Evolutionary conservation across 1,139 yeast species (phyloP).

Genomic region (Williopsis jadinii): DNA sequence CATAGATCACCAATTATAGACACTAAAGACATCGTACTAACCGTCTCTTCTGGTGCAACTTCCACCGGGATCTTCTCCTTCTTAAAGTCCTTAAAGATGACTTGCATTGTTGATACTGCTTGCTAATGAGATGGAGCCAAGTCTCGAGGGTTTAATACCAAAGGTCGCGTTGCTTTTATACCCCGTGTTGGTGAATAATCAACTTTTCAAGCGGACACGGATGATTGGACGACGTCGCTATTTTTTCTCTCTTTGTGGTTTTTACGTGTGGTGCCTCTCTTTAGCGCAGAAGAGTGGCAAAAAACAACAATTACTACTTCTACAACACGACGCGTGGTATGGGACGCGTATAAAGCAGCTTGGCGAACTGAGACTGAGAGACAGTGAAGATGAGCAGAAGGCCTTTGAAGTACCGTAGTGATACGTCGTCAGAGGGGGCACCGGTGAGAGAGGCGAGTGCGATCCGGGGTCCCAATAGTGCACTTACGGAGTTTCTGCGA

Average conservation of each 20-base stretch:
- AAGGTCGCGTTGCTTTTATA: no score
- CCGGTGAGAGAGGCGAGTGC: slow-evolving; percentile 28
- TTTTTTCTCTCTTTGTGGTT: no score
- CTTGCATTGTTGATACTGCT: slow-evolving; percentile 48
- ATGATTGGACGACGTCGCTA: no score
- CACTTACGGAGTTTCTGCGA: slow-evolving; percentile 66
- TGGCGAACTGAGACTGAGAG: background rate
- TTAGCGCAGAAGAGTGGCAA: no score
- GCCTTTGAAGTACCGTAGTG: slow-evolving; percentile 17
- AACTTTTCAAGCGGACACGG: no score
- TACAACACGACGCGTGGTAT: background rate
- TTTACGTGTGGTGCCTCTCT: no score
- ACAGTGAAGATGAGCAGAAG: slow-evolving; percentile 20
- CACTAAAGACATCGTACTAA: slow-evolving; percentile 28
- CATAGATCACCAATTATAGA: background rate
- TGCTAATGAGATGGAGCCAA: no score
- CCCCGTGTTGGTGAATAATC: no score
- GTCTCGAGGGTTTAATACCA: no score
- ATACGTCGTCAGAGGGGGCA: slow-evolving; percentile 19
- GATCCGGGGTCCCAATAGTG: slow-evolving; percentile 74
- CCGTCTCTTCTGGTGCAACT: slow-evolving; percentile 63
- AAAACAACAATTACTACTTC: no score
- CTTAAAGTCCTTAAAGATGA: slow-evolving; percentile 86
- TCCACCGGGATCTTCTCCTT: slow-evolving; percentile 83
- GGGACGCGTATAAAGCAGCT: background rate